Base-by-base conservation (phyloP, 352 stramenopile genomes). In the Elongisporangium prolatum region DNA sequence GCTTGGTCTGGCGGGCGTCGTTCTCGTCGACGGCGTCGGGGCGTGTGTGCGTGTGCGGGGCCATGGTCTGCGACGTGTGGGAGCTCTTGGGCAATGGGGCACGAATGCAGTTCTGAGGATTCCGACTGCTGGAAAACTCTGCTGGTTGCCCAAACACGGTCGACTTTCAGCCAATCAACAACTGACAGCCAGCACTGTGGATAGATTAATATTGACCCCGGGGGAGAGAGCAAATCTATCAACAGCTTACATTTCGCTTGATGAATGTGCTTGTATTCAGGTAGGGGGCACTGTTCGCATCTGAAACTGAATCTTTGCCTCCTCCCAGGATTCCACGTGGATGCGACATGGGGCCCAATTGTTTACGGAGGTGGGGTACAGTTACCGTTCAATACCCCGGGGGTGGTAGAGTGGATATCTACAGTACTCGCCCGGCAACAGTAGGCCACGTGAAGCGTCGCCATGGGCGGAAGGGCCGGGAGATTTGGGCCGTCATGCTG, bases 1-100 rank as follows among this genome's bases (percentile, higher is more conserved):
- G 82, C 72, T 92, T 92, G 68, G 50, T 37, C 21, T 67, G 28
- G 51, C 64, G 75, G 24, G 24, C 24, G 16, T 84, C 70, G 7
- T 56, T 68, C 48, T 79, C 61, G 6, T 71, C 59, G n/a, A 61
- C 53, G 37, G 57, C 18, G 22, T 69, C 68, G 4, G 60, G 47
- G 52, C 61, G 28, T 9, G 28, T 8, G 28, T 40, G 28, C 28
- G 28, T 40, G 28, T 40, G 28, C 28, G 28, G 28, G 28, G 28
- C 28, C 28, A 40, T 40, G 28, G 9, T 40, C 28, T 40, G 28
- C 28, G 28, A 40, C 28, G 28, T 40, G 28, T 40, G 4, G 28
- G 28, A 13, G 28, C 24, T 34, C 24, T 34, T 34, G 24, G n/a
- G 24, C 24, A 8, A 34, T 34, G 3, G 24, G 24, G 7, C 24